Percentiles rank a stretch among this genome's conserved stretches.
These are phyloP conservation scores for Chaetomium strumarium DNA, from an alignment of 2,329 filamentous ascomycete species.

Conservation along the genomic window DNA sequence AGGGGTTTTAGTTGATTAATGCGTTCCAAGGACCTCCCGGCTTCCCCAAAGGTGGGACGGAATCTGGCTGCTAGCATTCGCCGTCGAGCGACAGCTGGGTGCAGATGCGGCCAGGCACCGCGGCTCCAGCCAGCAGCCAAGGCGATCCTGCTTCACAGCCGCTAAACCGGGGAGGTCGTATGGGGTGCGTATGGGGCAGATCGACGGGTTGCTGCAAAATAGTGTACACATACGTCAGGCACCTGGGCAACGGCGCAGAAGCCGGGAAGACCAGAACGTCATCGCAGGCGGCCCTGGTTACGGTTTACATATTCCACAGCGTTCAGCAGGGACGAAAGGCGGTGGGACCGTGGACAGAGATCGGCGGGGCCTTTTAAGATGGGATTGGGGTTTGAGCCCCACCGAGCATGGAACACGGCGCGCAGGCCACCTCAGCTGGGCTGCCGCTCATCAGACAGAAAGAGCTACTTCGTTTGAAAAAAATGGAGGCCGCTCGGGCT, in stretches of 20 bases:
- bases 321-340: background rate
- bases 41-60: no score
- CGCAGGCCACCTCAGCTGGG: background rate
- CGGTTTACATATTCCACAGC: constrained; percentile 6
- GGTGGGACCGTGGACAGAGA: background rate
- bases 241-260: background rate
- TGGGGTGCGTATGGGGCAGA: background rate
- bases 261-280: constrained; percentile 16
- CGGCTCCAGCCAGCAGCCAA: background rate
- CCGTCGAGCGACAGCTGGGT: no score
- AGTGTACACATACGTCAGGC: constrained; percentile 6
- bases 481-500: constrained; percentile 2
- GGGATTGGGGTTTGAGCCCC: constrained; percentile 1
- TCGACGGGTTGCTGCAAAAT: background rate
- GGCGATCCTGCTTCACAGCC: background rate
- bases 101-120: background rate
- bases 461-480: no score
- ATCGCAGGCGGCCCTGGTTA: constrained; percentile 9
- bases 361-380: constrained; percentile 6
- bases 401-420: background rate
- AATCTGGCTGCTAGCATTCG: no score
- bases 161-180: background rate
- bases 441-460: constrained; percentile 2
- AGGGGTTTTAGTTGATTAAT: constrained; percentile 6
- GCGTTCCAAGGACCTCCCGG: no score